A percentile compares a stretch with the other conserved stretches of the same genome.
These are phyloP conservation scores for Diaporthe citriasiana DNA, from an alignment of 2,329 filamentous ascomycete genomes.

Conservation along the genomic window DNA sequence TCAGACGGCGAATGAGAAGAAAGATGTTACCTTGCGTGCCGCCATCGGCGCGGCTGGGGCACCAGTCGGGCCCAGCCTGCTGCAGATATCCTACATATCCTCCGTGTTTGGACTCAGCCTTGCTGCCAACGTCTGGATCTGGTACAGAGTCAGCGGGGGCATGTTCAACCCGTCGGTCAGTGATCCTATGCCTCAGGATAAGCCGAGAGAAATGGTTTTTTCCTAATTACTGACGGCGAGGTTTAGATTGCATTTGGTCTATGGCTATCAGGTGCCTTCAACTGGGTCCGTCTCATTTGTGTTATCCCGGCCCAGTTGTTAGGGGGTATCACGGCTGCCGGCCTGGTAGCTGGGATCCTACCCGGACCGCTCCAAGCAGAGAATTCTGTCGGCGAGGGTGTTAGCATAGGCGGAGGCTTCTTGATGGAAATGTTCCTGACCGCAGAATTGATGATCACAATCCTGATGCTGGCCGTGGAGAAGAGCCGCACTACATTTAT, in stretches of 20 bases:
- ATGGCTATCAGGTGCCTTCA: conserved; percentile 59
- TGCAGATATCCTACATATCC: conserved; percentile 42
- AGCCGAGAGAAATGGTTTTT: no score
- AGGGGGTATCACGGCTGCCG: conserved; percentile 56
- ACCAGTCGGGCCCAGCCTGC: conserved; percentile 26
- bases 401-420: conserved; percentile 60
- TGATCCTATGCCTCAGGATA: neutral
- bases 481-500: conserved; percentile 71
- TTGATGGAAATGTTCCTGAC: conserved; percentile 69
- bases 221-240: neutral
- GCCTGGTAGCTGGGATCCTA: conserved; percentile 56
- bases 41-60: neutral
- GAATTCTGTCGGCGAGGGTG: conserved; percentile 59
- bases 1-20: conserved; percentile 35
- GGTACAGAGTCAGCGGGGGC: conserved; percentile 34
- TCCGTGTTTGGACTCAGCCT: conserved; percentile 35
- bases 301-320: conserved; percentile 42
- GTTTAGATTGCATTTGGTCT: conserved; percentile 58
- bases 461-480: conserved; percentile 70
- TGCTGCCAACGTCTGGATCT: conserved; percentile 30
- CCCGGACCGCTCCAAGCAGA: conserved; percentile 56
- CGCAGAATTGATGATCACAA: conserved; percentile 63
- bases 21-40: conserved; percentile 24
- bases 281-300: conserved; percentile 56
- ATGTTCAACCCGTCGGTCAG: conserved; percentile 39